phyloP scores from a whole-genome alignment of 2,329 filamentous ascomycete species.

The Truncatella angustata region DNA sequence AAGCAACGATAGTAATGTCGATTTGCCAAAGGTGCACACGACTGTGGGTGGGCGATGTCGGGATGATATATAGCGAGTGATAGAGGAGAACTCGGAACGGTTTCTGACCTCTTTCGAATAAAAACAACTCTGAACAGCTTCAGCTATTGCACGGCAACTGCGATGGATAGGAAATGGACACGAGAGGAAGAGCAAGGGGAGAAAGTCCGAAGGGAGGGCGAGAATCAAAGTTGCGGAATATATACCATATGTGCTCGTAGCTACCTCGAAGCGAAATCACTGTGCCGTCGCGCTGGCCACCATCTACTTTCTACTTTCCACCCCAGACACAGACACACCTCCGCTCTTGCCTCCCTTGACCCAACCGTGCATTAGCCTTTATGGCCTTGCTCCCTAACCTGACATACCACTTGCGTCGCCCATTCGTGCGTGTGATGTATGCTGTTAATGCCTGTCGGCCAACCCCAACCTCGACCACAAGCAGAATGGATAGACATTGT shows the following conservation, averaged over 20 bases:
- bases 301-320: no score
- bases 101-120: background rate
- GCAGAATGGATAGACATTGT: slow-evolving; percentile 5
- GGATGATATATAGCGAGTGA: background rate
- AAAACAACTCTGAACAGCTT: background rate
- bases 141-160: background rate
- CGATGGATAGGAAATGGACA: slow-evolving; percentile 1
- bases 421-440: background rate
- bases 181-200: background rate
- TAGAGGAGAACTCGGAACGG: background rate
- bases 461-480: background rate
- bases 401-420: background rate
- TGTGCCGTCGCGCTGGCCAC: background rate
- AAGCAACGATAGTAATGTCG: slow-evolving; percentile 5
- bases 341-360: background rate
- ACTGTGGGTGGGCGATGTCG: background rate
- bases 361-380: background rate
- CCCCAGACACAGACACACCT: no score
- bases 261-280: slow-evolving; percentile 1
- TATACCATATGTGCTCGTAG: background rate
- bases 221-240: background rate
- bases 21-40: background rate
- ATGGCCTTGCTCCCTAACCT: background rate
- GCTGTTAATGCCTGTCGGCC: background rate
- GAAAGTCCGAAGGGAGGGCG: background rate